These are phyloP conservation scores for Vinca minor DNA, from an alignment of 257 asterid species.

Conservation along the genomic window DNA sequence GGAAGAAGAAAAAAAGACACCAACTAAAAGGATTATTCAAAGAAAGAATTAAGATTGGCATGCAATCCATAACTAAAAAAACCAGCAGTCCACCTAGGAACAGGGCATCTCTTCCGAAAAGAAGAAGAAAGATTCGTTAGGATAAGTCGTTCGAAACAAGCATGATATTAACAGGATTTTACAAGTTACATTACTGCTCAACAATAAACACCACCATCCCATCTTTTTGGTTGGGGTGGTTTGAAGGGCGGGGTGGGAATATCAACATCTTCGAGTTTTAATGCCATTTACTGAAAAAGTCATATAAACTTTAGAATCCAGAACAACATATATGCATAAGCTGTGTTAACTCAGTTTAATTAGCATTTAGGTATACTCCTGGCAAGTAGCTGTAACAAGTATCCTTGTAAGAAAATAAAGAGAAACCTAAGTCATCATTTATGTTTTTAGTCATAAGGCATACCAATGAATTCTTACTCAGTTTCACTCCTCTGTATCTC, in stretches of 20 bases:
- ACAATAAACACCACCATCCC: not conserved
- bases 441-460: not conserved
- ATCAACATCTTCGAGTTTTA: no score
- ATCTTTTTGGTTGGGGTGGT: not conserved
- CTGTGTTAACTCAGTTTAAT: not conserved
- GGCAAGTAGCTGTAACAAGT: no score
- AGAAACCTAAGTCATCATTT: not conserved
- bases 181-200: no score
- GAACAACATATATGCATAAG: not conserved
- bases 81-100: not conserved
- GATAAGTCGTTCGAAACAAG: not conserved
- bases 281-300: not conserved
- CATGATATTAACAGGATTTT: not conserved
- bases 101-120: not conserved
- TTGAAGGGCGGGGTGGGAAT: no score
- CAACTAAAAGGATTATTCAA: no score
- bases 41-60: not conserved
- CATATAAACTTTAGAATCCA: not conserved
- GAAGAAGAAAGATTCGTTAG: not conserved
- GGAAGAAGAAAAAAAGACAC: not conserved
- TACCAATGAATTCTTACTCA: not conserved
- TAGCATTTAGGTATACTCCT: not conserved
- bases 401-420: not conserved
- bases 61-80: not conserved
- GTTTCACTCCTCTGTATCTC: not conserved